Percentiles rank a stretch among this genome's conserved stretches.
phyloP scores from a whole-genome alignment of 768 basidiomycete species.

The Dioszegia aurantiaca region DNA sequence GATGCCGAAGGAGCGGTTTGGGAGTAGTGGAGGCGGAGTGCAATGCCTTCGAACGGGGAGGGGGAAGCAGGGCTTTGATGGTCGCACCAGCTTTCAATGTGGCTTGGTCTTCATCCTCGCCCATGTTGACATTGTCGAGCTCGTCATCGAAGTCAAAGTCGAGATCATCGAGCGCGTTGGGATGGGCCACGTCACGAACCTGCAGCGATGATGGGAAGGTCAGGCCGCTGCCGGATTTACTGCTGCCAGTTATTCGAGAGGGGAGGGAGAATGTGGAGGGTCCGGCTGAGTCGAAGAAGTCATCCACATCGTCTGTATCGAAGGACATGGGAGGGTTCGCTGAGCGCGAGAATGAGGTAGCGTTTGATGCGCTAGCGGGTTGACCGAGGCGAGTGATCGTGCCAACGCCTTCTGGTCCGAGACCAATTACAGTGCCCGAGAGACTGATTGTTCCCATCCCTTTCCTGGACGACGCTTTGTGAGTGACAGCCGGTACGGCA shows the following conservation, averaged over 20 bases:
- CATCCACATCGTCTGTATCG: conserved; percentile 26
- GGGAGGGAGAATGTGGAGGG: background rate
- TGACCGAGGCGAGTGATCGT: conserved; percentile 33
- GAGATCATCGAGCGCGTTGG: conserved; percentile 36
- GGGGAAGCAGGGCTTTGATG: conserved; percentile 44
- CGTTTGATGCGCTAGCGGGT: too few species aligned
- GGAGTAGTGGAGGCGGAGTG: conserved; percentile 5
- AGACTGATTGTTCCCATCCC: conserved; percentile 17
- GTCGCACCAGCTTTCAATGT: conserved; percentile 50
- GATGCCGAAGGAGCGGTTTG: conserved; percentile 1
- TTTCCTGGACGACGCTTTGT: background rate
- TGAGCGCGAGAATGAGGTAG: too few species aligned
- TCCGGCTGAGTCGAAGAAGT: background rate
- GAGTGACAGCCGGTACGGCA: background rate
- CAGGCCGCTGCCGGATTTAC: background rate
- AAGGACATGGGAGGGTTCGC: background rate
- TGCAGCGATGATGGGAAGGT: conserved; percentile 3
- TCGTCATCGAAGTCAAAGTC: conserved; percentile 29
- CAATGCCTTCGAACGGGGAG: conserved; percentile 15
- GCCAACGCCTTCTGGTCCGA: conserved; percentile 35
- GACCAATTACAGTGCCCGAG: conserved; percentile 26
- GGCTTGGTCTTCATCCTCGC: conserved; percentile 23
- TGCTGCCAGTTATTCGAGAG: background rate
- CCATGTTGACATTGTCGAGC: conserved; percentile 10
- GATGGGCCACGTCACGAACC: conserved; percentile 15